phyloP scores from a whole-genome alignment of 1,284 basidiomycete genomes.

The Ustilago vetiveriae region DNA sequence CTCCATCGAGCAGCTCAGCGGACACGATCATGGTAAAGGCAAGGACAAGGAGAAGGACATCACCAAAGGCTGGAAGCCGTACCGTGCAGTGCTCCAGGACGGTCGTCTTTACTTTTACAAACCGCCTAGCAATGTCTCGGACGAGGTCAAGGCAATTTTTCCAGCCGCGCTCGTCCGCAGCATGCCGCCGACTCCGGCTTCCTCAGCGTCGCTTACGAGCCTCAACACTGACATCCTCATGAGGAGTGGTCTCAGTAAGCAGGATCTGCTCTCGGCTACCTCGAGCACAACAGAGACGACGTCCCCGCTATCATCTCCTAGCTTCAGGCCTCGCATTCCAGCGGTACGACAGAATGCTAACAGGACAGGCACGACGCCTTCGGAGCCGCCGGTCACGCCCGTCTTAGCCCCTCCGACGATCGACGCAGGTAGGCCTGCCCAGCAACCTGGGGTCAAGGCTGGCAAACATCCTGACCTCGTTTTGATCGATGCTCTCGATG shows the following conservation, averaged over 20 bases:
- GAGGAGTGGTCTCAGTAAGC: slow-evolving; percentile 51
- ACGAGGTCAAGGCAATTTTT: slow-evolving; percentile 62
- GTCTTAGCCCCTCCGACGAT: not conserved
- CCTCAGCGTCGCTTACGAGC: slow-evolving; percentile 9
- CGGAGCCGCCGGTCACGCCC: slow-evolving; percentile 10
- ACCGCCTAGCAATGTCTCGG: slow-evolving; percentile 53
- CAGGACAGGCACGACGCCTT: not conserved
- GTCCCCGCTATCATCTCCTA: slow-evolving; percentile 30
- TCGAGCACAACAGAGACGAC: slow-evolving; percentile 38
- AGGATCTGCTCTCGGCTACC: slow-evolving; percentile 55
- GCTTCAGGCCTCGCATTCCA: slow-evolving; percentile 19
- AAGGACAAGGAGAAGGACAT: slow-evolving; percentile 59
- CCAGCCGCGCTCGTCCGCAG: slow-evolving; percentile 36
- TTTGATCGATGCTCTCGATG: slow-evolving; percentile 29
- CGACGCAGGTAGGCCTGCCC: slow-evolving; percentile 1
- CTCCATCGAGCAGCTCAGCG: slow-evolving; percentile 49
- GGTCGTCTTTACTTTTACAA: slow-evolving; percentile 64
- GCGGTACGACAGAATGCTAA: slow-evolving; percentile 19
- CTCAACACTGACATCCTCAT: slow-evolving; percentile 47
- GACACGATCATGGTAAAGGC: slow-evolving; percentile 34
- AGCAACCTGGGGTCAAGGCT: slow-evolving; percentile 41
- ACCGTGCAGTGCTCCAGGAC: slow-evolving; percentile 58
- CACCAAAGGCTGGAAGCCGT: slow-evolving; percentile 65
- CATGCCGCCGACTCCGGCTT: slow-evolving; percentile 15
- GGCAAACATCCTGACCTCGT: slow-evolving; percentile 54